These are phyloP conservation scores for Monascus purpureus DNA, from an alignment of 495 filamentous ascomycete species.

Conservation along the genomic window DNA sequence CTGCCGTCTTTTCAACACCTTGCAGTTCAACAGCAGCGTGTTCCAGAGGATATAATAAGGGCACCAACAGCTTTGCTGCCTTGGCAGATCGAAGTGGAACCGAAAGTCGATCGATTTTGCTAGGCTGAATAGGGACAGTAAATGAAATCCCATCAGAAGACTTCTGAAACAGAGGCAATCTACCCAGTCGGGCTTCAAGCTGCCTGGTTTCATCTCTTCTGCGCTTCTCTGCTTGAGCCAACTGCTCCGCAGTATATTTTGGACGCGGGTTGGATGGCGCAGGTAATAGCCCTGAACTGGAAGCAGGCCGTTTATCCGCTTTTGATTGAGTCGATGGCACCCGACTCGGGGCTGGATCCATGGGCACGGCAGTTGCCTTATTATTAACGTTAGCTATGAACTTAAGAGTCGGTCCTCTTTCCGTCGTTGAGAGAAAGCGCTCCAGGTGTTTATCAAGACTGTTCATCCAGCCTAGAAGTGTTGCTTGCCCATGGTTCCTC, in stretches of 20 bases:
- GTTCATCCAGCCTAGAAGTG: slow-evolving; percentile 56
- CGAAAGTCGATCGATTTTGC: slow-evolving; percentile 47
- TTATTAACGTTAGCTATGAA: slow-evolving; percentile 47
- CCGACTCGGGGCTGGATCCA: slow-evolving; percentile 27
- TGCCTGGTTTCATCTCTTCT: slow-evolving; percentile 55
- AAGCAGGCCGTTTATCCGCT: background rate
- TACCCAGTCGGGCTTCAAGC: slow-evolving; percentile 65
- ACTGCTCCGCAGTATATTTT: slow-evolving; percentile 41
- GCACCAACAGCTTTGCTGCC: slow-evolving; percentile 54
- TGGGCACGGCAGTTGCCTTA: slow-evolving; percentile 31
- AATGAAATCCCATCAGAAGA: slow-evolving; percentile 56
- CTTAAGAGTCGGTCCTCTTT: slow-evolving; percentile 67
- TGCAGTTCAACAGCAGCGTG: slow-evolving; percentile 51
- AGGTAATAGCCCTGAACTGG: background rate
- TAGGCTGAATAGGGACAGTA: slow-evolving; percentile 58
- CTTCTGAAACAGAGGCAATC: slow-evolving; percentile 53
- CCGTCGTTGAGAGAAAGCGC: slow-evolving; percentile 49
- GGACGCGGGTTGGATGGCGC: slow-evolving; percentile 7
- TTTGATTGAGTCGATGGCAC: slow-evolving; percentile 2
- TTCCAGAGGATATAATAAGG: slow-evolving; percentile 59
- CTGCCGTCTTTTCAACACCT: slow-evolving; percentile 46
- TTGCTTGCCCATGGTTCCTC: slow-evolving; percentile 36
- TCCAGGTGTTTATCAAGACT: slow-evolving; percentile 65
- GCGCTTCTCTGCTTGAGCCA: slow-evolving; percentile 44
- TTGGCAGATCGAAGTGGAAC: slow-evolving; percentile 46